Evolutionary conservation across 768 basidiomycete genomes (phyloP).

Genomic region (Crassisporium funariophilum): DNA sequence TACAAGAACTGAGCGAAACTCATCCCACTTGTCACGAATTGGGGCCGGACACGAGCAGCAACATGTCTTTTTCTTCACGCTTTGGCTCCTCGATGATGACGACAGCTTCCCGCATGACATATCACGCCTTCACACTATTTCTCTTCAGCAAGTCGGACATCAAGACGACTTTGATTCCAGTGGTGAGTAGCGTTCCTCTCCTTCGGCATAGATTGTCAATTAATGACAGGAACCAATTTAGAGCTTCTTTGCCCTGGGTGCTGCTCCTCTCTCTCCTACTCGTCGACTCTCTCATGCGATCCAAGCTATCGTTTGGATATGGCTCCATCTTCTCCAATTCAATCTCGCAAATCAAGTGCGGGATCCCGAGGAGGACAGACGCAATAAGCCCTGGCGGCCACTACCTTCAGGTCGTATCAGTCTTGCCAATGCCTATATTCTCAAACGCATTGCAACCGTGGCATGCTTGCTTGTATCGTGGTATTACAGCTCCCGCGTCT

Average conservation of each 20-base stretch:
- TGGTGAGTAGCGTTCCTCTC: conserved; percentile 34
- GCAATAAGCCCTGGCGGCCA: conserved; percentile 48
- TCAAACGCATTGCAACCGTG: conserved; percentile 38
- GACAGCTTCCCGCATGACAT: conserved; percentile 11
- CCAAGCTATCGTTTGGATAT: conserved; percentile 43
- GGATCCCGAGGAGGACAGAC: conserved; percentile 41
- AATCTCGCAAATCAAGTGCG: conserved; percentile 47
- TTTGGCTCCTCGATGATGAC: conserved; percentile 8
- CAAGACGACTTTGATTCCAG: conserved; percentile 47
- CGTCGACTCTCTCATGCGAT: conserved; percentile 20
- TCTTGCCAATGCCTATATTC: conserved; percentile 30
- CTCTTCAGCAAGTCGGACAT: conserved; percentile 51
- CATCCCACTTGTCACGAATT: too few species aligned
- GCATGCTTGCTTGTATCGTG: conserved; percentile 37
- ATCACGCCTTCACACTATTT: conserved; percentile 27
- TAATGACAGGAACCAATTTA: conserved; percentile 1
- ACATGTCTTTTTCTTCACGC: conserved; percentile 17
- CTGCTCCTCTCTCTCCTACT: conserved; percentile 23
- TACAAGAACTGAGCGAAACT: conserved; percentile 14
- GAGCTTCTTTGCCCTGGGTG: conserved; percentile 27
- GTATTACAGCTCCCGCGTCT: conserved; percentile 30
- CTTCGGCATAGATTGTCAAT: not conserved
- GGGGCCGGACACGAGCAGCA: not conserved
- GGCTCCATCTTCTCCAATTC: conserved; percentile 46
- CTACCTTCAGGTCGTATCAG: conserved; percentile 45